These are phyloP conservation scores for Ottelia alismoides DNA, from an alignment of 106 monocot genomes.

Conservation along the genomic window DNA sequence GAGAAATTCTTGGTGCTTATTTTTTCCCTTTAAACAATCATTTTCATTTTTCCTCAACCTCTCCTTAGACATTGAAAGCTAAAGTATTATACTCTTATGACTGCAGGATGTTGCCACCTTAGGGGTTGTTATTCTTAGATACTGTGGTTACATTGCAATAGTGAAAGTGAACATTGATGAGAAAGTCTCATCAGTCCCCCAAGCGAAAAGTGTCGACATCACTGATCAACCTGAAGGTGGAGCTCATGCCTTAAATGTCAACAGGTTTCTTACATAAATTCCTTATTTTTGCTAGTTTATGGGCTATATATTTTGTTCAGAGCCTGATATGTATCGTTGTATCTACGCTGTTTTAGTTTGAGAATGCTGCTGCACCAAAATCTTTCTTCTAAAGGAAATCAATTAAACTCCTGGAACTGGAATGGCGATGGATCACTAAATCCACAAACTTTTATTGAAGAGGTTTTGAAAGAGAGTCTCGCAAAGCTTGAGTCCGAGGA, in stretches of 20 bases:
- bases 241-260: conserved; percentile 88
- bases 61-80: neutral
- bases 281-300: too few species aligned
- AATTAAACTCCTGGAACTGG: too few species aligned
- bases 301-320: neutral
- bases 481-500: conserved; percentile 54
- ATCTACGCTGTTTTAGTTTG: too few species aligned
- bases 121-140: conserved; percentile 68
- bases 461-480: conserved; percentile 54
- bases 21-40: conserved; percentile 2
- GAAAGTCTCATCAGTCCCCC: conserved; percentile 17
- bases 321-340: neutral
- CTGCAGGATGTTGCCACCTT: conserved; percentile 83
- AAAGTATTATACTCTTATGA: neutral
- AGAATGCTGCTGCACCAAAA: conserved; percentile 79
- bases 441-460: conserved; percentile 44
- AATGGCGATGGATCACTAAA: conserved; percentile 25
- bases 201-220: conserved; percentile 36
- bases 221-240: conserved; percentile 89
- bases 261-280: conserved; percentile 49
- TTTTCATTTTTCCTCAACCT: neutral
- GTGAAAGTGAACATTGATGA: conserved; percentile 60
- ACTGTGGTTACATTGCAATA: conserved; percentile 84
- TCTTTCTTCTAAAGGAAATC: conserved; percentile 27
- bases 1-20: too few species aligned